Percentiles rank a stretch among this genome's conserved stretches.
phyloP scores from a whole-genome alignment of 257 asterid genomes.

The Solanum sparsipilum region DNA sequence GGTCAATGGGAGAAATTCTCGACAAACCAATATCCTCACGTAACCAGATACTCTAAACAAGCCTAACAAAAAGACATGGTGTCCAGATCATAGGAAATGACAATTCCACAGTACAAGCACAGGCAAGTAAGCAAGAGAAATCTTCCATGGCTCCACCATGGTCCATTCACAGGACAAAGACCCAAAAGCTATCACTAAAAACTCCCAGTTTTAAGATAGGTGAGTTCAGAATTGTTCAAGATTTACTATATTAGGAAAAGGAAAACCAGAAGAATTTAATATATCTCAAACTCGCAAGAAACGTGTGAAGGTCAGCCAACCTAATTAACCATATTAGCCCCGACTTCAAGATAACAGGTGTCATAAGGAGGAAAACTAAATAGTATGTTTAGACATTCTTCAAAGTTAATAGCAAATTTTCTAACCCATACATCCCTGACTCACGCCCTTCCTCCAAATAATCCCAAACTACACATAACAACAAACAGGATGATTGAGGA shows the following conservation, averaged over 20 bases:
- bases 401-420: background rate
- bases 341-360: background rate
- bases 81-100: background rate
- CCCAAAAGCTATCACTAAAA: slow-evolving; percentile 2
- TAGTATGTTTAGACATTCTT: background rate
- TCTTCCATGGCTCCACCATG: background rate
- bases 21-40: background rate
- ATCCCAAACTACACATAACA: background rate
- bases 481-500: background rate
- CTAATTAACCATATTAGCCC: background rate
- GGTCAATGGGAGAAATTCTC: slow-evolving; percentile 9
- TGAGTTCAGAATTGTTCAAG: background rate
- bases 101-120: background rate
- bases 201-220: background rate
- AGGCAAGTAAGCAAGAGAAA: background rate
- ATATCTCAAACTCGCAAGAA: background rate
- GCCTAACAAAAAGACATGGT: background rate
- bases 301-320: background rate
- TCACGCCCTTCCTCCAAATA: background rate
- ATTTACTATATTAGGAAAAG: background rate
- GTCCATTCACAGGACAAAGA: background rate
- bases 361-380: background rate
- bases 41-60: slow-evolving; percentile 1
- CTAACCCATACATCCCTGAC: background rate
- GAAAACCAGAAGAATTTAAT: background rate